Conservation (phyloP, 345 rosid species). For the Syzygium oleosum region DNA sequence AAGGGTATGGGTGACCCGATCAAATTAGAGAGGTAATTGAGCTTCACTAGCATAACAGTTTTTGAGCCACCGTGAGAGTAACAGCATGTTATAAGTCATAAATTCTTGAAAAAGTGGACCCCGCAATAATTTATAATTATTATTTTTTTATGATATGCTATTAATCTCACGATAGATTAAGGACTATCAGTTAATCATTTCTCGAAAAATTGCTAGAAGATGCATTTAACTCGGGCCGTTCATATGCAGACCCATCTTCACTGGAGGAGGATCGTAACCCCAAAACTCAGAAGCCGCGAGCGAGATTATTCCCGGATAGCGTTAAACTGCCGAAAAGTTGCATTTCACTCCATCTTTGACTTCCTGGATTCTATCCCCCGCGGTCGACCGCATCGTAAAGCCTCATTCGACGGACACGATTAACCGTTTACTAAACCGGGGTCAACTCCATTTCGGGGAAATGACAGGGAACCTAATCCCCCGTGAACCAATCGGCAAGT, state of each 20-base stretch:
- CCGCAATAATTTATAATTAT: too few relatives aligned
- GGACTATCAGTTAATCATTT: too few relatives aligned
- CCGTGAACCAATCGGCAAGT: not conserved
- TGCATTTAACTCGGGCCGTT: too few relatives aligned
- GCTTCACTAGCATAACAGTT: too few relatives aligned
- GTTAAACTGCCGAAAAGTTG: not conserved
- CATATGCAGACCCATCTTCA: not conserved
- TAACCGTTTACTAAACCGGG: not conserved
- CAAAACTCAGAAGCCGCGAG: not conserved
- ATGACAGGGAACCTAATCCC: not conserved
- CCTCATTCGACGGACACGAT: not conserved
- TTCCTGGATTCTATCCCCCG: not conserved
- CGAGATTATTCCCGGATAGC: too few relatives aligned
- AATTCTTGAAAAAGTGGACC: too few relatives aligned
- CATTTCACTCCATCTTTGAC: not conserved
- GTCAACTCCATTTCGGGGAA: not conserved
- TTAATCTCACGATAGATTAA: too few relatives aligned
- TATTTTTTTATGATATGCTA: too few relatives aligned
- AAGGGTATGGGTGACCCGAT: too few relatives aligned
- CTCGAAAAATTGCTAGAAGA: too few relatives aligned
- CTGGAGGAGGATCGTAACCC: not conserved
- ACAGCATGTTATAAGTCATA: fast-evolving
- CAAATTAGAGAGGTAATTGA: too few relatives aligned
- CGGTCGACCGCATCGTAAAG: not conserved
- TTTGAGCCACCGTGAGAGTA: too few relatives aligned